phyloP scores from a whole-genome alignment of 140 eudicot species.

The Ambrosia hybrid region DNA sequence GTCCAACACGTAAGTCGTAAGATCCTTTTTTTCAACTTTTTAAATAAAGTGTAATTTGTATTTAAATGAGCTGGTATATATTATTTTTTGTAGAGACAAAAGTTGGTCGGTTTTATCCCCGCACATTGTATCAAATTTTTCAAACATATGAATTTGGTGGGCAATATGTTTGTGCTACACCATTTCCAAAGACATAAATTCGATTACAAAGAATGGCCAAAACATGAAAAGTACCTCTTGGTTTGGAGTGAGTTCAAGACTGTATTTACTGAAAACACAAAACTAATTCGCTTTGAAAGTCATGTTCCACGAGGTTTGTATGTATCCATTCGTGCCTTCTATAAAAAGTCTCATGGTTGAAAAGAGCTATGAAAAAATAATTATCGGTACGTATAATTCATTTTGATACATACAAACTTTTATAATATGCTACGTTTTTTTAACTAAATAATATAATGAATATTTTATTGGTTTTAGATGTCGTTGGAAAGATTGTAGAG shows the following conservation, averaged over 20 bases:
- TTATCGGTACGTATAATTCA: neutral
- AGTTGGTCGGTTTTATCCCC: neutral
- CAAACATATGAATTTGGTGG: neutral
- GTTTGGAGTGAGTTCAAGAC: neutral
- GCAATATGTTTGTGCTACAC: neutral
- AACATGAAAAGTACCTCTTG: neutral
- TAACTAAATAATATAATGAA: no score
- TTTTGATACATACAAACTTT: neutral
- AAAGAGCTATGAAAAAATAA: neutral
- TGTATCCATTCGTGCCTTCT: neutral
- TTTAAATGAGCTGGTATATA: no score
- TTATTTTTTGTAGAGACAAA: neutral
- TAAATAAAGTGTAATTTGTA: no score
- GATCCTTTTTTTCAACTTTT: no score
- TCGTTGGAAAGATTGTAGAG: neutral
- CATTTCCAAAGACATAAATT: neutral
- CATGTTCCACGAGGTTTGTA: neutral
- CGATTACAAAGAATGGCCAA: neutral
- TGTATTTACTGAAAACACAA: neutral
- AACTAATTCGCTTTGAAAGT: neutral
- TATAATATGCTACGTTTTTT: no score
- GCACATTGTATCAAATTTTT: neutral
- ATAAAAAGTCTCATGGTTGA: neutral
- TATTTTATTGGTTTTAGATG: no score
- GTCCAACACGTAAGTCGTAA: no score